These are phyloP conservation scores for Fusarium sacchari DNA, from an alignment of 2,329 filamentous ascomycete genomes.

Conservation along the genomic window DNA sequence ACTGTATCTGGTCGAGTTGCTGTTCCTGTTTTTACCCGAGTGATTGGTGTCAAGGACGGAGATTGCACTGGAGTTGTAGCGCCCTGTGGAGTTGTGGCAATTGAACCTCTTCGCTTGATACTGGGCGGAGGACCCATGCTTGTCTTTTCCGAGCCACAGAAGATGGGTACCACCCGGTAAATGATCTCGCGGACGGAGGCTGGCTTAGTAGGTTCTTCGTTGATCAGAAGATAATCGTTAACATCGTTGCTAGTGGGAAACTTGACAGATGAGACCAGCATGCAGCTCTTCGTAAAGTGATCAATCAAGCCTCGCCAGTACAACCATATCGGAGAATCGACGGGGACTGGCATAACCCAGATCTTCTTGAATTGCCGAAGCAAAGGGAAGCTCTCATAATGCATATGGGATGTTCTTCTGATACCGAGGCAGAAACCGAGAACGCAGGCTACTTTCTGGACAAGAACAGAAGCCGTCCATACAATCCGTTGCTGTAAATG, in stretches of 20 bases:
- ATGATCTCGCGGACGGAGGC: not conserved
- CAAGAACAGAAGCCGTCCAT: not conserved
- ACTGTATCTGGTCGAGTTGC: too few relatives aligned
- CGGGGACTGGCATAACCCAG: not conserved
- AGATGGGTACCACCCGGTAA: not conserved
- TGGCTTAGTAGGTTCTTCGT: not conserved
- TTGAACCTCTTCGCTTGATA: not conserved
- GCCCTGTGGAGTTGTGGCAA: not conserved
- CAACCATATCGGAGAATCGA: rapidly evolving
- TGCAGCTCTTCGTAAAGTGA: not conserved
- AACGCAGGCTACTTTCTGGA: not conserved
- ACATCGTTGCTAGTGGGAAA: rapidly evolving
- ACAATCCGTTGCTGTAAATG: rapidly evolving
- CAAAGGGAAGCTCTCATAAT: rapidly evolving
- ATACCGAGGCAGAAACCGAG: rapidly evolving
- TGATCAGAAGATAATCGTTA: rapidly evolving
- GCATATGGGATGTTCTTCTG: not conserved
- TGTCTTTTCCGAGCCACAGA: not conserved
- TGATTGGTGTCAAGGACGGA: not conserved
- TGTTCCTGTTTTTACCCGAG: not conserved
- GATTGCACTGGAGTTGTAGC: not conserved
- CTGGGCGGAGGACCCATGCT: not conserved
- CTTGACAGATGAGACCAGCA: rapidly evolving
- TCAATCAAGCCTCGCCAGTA: not conserved
- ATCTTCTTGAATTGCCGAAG: not conserved